These are phyloP conservation scores for Dittrichia graveolens DNA, from an alignment of 129 eudicot genomes.

Conservation along the genomic window DNA sequence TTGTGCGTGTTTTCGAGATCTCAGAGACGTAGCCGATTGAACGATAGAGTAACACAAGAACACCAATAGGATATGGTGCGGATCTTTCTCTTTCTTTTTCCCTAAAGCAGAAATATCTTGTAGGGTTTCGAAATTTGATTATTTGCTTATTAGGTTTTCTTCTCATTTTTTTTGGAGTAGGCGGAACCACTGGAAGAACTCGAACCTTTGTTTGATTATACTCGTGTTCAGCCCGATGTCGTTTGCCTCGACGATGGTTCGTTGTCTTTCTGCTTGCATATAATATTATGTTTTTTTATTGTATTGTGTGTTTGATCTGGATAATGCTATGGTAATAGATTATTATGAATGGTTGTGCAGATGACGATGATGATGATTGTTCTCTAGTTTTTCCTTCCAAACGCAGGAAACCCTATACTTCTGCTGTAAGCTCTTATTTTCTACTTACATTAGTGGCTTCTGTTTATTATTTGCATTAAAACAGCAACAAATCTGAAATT, in stretches of 20 bases:
- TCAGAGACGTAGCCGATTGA: no score
- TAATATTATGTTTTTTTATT: background rate
- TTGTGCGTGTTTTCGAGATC: no score
- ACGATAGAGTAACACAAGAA: no score
- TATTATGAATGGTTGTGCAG: slow-evolving; percentile 27
- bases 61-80: no score
- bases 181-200: slow-evolving; percentile 67
- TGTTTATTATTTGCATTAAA: slow-evolving; percentile 7
- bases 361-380: slow-evolving; percentile 52
- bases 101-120: no score
- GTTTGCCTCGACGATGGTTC: slow-evolving; percentile 54
- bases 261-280: slow-evolving; percentile 1
- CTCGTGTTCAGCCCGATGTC: slow-evolving; percentile 71
- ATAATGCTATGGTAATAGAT: background rate
- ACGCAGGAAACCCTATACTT: slow-evolving; percentile 40
- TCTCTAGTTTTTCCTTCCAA: slow-evolving; percentile 38
- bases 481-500: background rate
- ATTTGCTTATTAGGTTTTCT: no score
- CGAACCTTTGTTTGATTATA: slow-evolving; percentile 90
- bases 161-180: slow-evolving; percentile 25
- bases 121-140: no score
- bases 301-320: slow-evolving; percentile 10
- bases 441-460: background rate
- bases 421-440: slow-evolving; percentile 42
- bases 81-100: no score